Evolutionary conservation across 2,329 filamentous ascomycete species (phyloP).

Genomic region (Phaeosphaeria sp.): DNA sequence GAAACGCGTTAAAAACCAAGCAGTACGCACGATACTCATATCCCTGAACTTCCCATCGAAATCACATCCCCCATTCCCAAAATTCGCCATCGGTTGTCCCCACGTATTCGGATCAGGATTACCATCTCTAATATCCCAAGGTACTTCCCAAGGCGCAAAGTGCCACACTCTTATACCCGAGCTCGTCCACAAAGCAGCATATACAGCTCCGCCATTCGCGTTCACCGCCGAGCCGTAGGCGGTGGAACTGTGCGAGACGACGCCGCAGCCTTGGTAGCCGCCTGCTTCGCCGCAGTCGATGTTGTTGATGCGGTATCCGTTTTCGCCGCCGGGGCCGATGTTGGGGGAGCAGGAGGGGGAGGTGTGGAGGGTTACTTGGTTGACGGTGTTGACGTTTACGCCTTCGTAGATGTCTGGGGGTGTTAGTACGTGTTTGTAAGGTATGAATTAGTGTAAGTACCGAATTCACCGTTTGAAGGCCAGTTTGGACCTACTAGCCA

Average conservation of each 20-base stretch:
- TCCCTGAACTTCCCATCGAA: slow-evolving; percentile 45
- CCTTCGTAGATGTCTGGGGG: slow-evolving; percentile 36
- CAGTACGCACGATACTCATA: slow-evolving; percentile 44
- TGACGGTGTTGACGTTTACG: slow-evolving; percentile 45
- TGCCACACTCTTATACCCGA: slow-evolving; percentile 57
- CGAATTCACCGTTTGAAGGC: slow-evolving; percentile 49
- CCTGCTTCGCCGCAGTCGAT: slow-evolving; percentile 46
- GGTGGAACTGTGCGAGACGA: slow-evolving; percentile 31
- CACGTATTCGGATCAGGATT: slow-evolving; percentile 52
- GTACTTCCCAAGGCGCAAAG: slow-evolving; percentile 50
- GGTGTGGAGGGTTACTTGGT: slow-evolving; percentile 49
- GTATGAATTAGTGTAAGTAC: slow-evolving; percentile 13
- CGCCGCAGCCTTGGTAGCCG: slow-evolving; percentile 44
- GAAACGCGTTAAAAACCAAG: background rate
- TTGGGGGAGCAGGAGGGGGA: slow-evolving; percentile 41
- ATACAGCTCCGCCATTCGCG: slow-evolving; percentile 52
- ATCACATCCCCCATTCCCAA: slow-evolving; percentile 39
- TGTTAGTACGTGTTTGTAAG: background rate
- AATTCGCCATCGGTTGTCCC: slow-evolving; percentile 51
- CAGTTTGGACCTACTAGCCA: slow-evolving; percentile 51
- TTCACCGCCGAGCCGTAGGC: slow-evolving; percentile 51
- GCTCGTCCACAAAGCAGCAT: slow-evolving; percentile 51
- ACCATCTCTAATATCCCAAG: slow-evolving; percentile 49
- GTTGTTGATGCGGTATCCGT: slow-evolving; percentile 34
- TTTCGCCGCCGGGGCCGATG: slow-evolving; percentile 42